Percentiles rank a stretch among this genome's conserved stretches.
Evolutionary conservation across 331 rosid species (phyloP).

Genomic region (Malus hybrid): DNA sequence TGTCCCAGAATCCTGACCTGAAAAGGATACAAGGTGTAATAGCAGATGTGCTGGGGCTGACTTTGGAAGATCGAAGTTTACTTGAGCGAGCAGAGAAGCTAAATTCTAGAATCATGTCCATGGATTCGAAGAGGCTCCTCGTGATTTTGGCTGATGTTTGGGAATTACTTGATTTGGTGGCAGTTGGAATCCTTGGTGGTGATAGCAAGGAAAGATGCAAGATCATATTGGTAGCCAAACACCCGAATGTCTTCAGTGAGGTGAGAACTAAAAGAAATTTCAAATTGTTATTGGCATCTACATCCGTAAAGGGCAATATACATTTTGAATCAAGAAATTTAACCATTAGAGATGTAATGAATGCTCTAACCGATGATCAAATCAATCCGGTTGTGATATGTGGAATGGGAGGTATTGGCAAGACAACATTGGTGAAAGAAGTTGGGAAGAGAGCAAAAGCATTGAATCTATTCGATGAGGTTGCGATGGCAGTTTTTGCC

Average conservation of each 20-base stretch:
- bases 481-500: not conserved
- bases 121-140: not conserved
- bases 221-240: not conserved
- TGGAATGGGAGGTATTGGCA: conserved; percentile 3
- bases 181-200: not conserved
- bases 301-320: not conserved
- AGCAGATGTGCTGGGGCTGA: not conserved
- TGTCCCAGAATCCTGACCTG: not conserved
- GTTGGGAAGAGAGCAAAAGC: not conserved
- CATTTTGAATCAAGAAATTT: not conserved
- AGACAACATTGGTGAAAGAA: conserved; percentile 1
- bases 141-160: not conserved
- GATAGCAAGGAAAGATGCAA: not conserved
- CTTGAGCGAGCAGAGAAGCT: not conserved
- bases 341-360: not conserved
- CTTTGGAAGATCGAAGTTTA: not conserved
- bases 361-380: not conserved
- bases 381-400: not conserved
- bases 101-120: not conserved
- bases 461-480: not conserved
- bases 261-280: not conserved
- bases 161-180: not conserved
- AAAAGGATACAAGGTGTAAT: not conserved
- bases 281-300: not conserved
- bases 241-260: not conserved